phyloP scores from a whole-genome alignment of 345 rosid genomes.

The Pistacia integerrima region DNA sequence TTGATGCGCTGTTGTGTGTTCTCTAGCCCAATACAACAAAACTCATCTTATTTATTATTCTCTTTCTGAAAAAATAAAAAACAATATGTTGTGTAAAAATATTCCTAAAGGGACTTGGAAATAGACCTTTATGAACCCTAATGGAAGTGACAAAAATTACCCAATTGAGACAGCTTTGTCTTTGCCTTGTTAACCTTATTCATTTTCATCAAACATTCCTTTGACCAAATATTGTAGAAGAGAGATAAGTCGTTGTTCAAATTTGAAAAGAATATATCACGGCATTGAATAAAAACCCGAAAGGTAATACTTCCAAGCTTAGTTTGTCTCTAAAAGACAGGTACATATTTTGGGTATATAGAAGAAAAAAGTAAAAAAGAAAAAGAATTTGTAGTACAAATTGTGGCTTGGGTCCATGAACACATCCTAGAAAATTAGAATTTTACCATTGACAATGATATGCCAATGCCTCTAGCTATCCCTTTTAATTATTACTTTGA shows the following conservation, averaged over 20 bases:
- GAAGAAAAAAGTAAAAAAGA: background rate
- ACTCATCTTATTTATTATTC: no score
- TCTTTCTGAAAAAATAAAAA: no score
- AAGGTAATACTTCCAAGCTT: background rate
- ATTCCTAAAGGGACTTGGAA: no score
- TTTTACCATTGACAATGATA: no score
- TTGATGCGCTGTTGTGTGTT: no score
- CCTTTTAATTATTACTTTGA: no score
- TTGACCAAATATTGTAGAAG: background rate
- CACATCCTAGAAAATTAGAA: no score
- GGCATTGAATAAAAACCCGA: background rate
- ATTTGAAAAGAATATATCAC: background rate
- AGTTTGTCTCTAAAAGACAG: background rate
- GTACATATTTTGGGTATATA: background rate
- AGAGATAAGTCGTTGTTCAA: background rate
- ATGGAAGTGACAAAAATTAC: background rate
- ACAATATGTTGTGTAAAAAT: no score
- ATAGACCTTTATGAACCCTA: background rate
- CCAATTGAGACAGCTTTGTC: background rate
- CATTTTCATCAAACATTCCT: background rate
- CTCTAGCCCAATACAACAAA: no score
- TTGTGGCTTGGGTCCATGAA: no score
- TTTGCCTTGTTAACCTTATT: background rate
- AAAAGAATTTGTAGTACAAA: no score
- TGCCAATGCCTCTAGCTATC: no score